Conservation (phyloP, 495 filamentous ascomycete species). For the Lasiosphaeria miniovina region DNA sequence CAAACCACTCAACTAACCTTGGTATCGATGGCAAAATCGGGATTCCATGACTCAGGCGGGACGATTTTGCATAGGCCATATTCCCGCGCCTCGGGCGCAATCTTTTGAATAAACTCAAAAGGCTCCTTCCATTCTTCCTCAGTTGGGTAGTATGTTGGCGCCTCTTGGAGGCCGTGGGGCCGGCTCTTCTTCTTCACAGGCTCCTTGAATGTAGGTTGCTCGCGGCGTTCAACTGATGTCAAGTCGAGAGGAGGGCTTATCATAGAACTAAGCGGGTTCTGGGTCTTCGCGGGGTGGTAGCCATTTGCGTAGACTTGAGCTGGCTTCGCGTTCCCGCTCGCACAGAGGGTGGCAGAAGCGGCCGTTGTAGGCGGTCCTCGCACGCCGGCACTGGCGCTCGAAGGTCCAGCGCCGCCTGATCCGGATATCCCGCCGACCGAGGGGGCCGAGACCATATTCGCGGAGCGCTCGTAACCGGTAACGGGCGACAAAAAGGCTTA, state of each 20-base stretch:
- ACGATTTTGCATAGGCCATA: conserved; percentile 95
- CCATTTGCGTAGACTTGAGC: conserved; percentile 50
- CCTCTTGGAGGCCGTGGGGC: conserved; percentile 81
- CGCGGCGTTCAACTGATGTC: conserved; percentile 85
- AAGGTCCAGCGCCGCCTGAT: conserved; percentile 26
- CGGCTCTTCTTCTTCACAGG: conserved; percentile 68
- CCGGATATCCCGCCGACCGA: conserved; percentile 36
- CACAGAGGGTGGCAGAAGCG: conserved; percentile 28
- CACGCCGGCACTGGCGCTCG: conserved; percentile 41
- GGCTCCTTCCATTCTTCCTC: conserved; percentile 94
- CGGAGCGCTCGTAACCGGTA: conserved; percentile 1
- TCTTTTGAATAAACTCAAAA: conserved; percentile 86
- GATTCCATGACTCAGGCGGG: conserved; percentile 90
- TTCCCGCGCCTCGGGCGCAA: conserved; percentile 74
- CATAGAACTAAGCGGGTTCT: conserved; percentile 50
- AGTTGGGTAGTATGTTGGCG: conserved; percentile 86
- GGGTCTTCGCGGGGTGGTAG: conserved; percentile 48
- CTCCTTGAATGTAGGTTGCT: conserved; percentile 74
- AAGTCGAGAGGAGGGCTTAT: conserved; percentile 68
- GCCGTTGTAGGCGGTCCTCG: conserved; percentile 48
- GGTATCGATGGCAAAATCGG: conserved; percentile 92
- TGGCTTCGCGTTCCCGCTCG: conserved; percentile 41
- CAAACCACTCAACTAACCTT: conserved; percentile 60
- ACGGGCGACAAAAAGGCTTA: not conserved
- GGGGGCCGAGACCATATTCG: conserved; percentile 42